phyloP scores from a whole-genome alignment of 306 rosid species.

The Dalbergia cochinchinensis region DNA sequence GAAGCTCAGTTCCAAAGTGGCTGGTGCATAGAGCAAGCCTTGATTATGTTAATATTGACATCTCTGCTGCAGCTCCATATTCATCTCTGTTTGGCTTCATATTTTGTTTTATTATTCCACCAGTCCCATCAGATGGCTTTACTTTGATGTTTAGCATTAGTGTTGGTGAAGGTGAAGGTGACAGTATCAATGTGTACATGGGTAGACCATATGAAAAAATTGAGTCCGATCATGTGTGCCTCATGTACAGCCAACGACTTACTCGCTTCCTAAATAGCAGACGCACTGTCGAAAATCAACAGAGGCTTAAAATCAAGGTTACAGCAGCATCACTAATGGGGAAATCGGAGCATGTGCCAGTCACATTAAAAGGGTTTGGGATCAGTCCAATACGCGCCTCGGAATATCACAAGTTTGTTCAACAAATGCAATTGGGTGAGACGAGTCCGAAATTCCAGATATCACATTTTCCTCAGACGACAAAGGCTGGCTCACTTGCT shows the following conservation, averaged over 20 bases:
- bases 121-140: not conserved
- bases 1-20: slow-evolving; percentile 40
- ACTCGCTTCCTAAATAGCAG: not conserved
- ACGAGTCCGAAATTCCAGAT: too few relatives aligned
- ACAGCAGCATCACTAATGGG: slow-evolving; percentile 13
- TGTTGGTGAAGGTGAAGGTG: not conserved
- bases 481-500: too few relatives aligned
- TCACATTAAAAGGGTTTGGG: slow-evolving; percentile 34
- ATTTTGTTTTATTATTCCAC: slow-evolving; percentile 28
- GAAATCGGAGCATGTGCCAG: not conserved
- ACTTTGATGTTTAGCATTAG: slow-evolving; percentile 12
- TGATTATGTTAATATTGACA: slow-evolving; percentile 17
- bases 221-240: slow-evolving; percentile 36
- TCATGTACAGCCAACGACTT: slow-evolving; percentile 11
- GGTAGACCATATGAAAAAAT: not conserved
- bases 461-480: too few relatives aligned
- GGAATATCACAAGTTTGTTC: not conserved
- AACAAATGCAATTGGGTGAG: not conserved
- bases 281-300: not conserved
- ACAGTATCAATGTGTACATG: not conserved
- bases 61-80: not conserved
- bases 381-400: not conserved
- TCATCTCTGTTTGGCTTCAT: slow-evolving; percentile 11
- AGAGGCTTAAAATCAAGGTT: slow-evolving; percentile 29
- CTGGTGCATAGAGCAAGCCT: slow-evolving; percentile 3